Evolutionary conservation across 208 protist genomes (phyloP).

Genomic region (Naegleria gruberi): DNA sequence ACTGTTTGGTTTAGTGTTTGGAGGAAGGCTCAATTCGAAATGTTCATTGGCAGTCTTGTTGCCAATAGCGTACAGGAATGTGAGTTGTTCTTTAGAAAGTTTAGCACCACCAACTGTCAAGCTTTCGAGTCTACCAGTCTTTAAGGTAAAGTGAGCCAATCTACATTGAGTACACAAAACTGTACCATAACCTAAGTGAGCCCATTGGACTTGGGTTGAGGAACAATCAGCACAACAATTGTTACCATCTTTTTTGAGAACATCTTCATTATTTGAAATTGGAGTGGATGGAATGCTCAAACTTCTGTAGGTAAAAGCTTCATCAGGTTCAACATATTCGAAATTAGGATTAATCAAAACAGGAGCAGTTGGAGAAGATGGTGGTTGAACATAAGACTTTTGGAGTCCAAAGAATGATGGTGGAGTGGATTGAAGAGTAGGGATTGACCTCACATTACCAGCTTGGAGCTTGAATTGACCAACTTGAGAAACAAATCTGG

Average conservation of each 20-base stretch:
- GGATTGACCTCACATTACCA: background rate
- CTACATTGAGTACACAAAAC: background rate
- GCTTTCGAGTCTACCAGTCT: background rate
- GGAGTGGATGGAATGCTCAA: background rate
- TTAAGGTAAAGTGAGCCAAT: background rate
- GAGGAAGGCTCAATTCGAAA: background rate
- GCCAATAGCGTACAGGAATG: background rate
- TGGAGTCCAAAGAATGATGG: background rate
- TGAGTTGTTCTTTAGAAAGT: background rate
- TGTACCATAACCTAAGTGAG: background rate
- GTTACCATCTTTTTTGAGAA: background rate
- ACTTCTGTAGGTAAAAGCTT: background rate
- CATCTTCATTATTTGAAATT: background rate
- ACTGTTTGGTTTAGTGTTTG: background rate
- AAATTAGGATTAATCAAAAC: background rate
- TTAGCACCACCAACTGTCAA: background rate
- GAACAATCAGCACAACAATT: background rate
- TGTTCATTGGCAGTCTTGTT: background rate
- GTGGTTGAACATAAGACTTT: background rate
- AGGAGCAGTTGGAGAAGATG: background rate
- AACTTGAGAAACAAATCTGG: background rate
- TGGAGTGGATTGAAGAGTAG: background rate
- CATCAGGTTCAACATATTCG: background rate
- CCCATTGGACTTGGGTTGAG: background rate
- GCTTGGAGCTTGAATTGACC: background rate